Evolutionary conservation across 75 land plant genomes (phyloP).

Genomic region (Azolla pinnata): DNA sequence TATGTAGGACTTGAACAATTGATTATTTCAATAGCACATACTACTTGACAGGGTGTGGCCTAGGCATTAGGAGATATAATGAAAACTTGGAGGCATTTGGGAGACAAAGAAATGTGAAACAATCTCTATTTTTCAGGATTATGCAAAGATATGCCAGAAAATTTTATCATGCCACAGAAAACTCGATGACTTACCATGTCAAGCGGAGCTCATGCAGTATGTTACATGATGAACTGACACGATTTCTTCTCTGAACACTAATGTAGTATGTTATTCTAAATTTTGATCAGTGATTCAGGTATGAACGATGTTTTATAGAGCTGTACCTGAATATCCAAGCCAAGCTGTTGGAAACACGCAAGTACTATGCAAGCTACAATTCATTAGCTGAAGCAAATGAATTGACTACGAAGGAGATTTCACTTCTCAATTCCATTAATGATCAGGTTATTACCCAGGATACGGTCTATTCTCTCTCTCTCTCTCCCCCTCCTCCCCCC

Average conservation of each 20-base stretch:
- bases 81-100: no score
- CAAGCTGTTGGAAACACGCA: conserved; percentile 52
- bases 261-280: conserved; percentile 6
- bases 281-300: neutral
- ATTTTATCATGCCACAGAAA: conserved; percentile 25
- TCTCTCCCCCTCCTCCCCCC: no score
- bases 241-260: conserved; percentile 49
- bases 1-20: conserved; percentile 1
- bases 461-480: no score
- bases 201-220: conserved; percentile 65
- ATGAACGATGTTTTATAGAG: conserved; percentile 8
- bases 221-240: conserved; percentile 58
- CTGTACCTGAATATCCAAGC: conserved; percentile 22
- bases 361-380: conserved; percentile 63
- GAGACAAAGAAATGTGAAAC: no score
- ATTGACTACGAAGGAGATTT: conserved; percentile 60
- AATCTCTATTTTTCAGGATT: conserved; percentile 30
- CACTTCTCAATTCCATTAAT: conserved; percentile 62
- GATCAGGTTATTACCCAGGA: conserved; percentile 44
- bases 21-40: no score
- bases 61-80: no score
- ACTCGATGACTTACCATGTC: conserved; percentile 47
- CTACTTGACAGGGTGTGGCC: no score
- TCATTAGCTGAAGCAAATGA: conserved; percentile 70
- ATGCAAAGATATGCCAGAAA: conserved; percentile 14